Evolutionary conservation across 2,329 filamentous ascomycete genomes (phyloP), one percentile per base, ranked within the genome.

Genomic region (Ascochyta lentis): DNA sequence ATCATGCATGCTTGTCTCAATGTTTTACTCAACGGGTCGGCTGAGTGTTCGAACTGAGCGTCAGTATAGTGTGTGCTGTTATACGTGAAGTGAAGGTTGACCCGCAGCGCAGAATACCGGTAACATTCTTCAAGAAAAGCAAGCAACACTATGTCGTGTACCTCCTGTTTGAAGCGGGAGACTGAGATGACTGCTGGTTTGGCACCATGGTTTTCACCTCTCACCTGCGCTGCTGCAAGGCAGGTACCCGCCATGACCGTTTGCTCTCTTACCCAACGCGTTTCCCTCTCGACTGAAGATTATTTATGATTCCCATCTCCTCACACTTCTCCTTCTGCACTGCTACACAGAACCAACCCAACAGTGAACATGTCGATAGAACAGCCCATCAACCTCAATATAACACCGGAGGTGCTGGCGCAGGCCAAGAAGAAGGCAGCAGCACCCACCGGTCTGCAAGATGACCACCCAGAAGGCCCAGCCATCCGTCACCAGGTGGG

Each of bases 401-500:
- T 29, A 2, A 34, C 43, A 10, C 38, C 53, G 26, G 37, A 56
- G 9, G 5, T 34, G 48, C 26, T 56, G 22, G 49, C 40, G 16
- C 49, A 40, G 39, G 48, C 49, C 1, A 45, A 45, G 23, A 40
- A 15, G 9, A 15, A 26, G 15, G 26, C 8, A 9, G n/a, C 3
- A 35, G 24, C 37, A 9, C 15, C 41, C 24, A 8, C 19, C n/a
- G 33, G 10, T 23, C 6, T 23, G 8, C 27, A 44, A 37, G 46
- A 41, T 10, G 70, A 72, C 26, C 67, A 70, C 54, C 68, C 69
- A 19, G 62, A 72, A 45, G 71, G 64, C 12, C 63, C 53, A 9
- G 38, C 48, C 7, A 72, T 74, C 15, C 71, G 70, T 26, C 61
- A 63, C 10, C 71, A 73, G 57, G 71, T 71, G 48, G n/a, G 65